phyloP scores from a whole-genome alignment of 176 grass and related monocot species.

The Oryza meyeriana region DNA sequence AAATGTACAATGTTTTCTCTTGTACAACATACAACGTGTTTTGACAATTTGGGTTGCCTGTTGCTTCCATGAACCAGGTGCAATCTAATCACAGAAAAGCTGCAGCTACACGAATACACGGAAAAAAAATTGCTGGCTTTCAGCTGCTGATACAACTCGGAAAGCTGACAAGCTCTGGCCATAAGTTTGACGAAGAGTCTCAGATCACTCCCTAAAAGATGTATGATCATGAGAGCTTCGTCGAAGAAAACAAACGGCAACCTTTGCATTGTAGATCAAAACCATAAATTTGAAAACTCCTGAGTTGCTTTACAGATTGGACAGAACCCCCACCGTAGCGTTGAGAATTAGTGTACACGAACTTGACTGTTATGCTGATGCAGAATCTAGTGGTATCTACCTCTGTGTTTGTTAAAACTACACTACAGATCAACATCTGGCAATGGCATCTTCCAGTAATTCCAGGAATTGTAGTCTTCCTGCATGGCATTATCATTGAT shows the following conservation, averaged over 20 bases:
- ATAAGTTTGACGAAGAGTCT: conserved; percentile 15
- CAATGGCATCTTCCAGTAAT: conserved; percentile 72
- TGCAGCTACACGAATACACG: background rate
- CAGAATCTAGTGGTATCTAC: conserved; percentile 33
- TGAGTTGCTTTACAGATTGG: conserved; percentile 33
- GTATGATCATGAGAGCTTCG: conserved; percentile 29
- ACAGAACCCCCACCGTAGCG: background rate
- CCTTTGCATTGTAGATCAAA: conserved; percentile 23
- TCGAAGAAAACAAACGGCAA: conserved; percentile 2
- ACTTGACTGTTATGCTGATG: conserved; percentile 16
- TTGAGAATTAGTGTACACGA: conserved; percentile 39
- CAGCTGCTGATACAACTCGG: background rate
- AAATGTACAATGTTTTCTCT: conserved; percentile 10
- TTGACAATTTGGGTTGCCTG: background rate
- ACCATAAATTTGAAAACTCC: background rate
- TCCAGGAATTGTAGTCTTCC: conserved; percentile 88
- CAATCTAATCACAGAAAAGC: background rate
- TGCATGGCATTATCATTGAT: conserved; percentile 29
- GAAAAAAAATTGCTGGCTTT: background rate
- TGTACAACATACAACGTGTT: conserved; percentile 32
- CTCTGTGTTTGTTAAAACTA: conserved; percentile 31
- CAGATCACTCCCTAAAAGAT: conserved; percentile 50
- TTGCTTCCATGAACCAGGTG: background rate
- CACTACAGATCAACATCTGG: conserved; percentile 55
- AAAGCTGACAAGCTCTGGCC: background rate